Evolutionary conservation across 345 rosid genomes (phyloP), one percentile per base, ranked within the genome.

Genomic region (Salix udensis): DNA sequence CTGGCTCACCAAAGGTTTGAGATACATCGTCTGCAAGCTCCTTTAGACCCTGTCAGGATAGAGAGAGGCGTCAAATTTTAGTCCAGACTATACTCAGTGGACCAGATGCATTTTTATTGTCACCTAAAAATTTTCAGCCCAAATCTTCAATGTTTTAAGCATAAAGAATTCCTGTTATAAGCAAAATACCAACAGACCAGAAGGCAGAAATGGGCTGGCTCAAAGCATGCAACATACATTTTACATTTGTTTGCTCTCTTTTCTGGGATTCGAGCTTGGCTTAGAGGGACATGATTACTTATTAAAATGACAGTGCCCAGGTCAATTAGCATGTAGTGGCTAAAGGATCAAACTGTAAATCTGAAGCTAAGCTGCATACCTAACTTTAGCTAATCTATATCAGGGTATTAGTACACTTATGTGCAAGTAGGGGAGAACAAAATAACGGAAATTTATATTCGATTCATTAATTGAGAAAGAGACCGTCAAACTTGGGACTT

Each of bases 11-110:
- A 64, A 68, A 31, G 40, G 68, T 75, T 79, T 21, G 82, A 73
- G 79, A 50, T 15, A 78, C 18, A 61, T 50, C 52, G 26, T 84
- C 91, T 15, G 83, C 66, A 68, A 91, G 66, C 7, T 79, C 87
- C 85, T 90, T 87, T 46, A 88, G 88, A 74, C 95, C 92, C 95
- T 89, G 86, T 68, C 16, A 75, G 53, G 61, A 74, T 50, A 60
- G 12, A 71, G 76, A 60, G 61, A 48, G 53, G 26, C 40, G 19
- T 18, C n/a, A 82, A 23, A n/a, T 19, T 71, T 55, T 24, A 36
- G 46, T 65, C 40, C 36, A 31, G 28, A 36, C 18, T 40, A 26
- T 67, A 66, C 16, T 2, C 15, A 0, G 36, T 65, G 24, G 65
- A 26, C 12, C 55, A 11, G 14, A 14, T 16, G 6, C 40, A 8